phyloP scores from a whole-genome alignment of 306 rosid genomes.

The Cucurbita moschata region DNA sequence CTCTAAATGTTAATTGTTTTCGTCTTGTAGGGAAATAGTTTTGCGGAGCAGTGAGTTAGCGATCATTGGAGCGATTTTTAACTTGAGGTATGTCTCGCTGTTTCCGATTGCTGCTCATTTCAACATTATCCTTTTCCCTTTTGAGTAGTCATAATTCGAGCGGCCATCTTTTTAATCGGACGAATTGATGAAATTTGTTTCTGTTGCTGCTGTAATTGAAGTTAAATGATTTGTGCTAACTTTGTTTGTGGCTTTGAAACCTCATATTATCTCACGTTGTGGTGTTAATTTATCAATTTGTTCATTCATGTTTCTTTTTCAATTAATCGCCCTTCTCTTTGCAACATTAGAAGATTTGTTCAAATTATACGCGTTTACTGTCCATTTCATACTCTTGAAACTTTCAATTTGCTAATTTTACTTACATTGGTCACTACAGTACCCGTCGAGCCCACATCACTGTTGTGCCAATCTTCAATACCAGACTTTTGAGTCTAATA shows the following conservation, averaged over 20 bases:
- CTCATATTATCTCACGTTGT: background rate
- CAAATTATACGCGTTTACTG: background rate
- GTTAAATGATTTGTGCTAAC: background rate
- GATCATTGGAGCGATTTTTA: conserved; percentile 63
- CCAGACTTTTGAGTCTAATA: background rate
- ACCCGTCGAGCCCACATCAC: background rate
- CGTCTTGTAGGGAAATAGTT: conserved; percentile 35
- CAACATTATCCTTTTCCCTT: background rate
- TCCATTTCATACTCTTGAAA: background rate
- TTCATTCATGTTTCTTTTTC: background rate
- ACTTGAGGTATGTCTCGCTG: conserved; percentile 34
- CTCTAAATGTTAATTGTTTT: background rate
- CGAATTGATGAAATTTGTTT: background rate
- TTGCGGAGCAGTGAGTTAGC: conserved; percentile 75
- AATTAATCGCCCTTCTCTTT: background rate
- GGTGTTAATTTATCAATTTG: background rate
- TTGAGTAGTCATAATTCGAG: background rate
- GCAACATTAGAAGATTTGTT: background rate
- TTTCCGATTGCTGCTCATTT: background rate
- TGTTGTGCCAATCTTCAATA: background rate
- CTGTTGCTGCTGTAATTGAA: background rate
- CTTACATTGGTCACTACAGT: background rate
- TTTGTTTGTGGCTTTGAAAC: background rate
- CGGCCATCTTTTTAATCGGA: background rate
- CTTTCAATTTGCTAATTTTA: background rate